Evolutionary conservation across 352 stramenopile species (phyloP), one percentile per base, ranked within the genome.

Genomic region (Phytophthora niederhauseri): DNA sequence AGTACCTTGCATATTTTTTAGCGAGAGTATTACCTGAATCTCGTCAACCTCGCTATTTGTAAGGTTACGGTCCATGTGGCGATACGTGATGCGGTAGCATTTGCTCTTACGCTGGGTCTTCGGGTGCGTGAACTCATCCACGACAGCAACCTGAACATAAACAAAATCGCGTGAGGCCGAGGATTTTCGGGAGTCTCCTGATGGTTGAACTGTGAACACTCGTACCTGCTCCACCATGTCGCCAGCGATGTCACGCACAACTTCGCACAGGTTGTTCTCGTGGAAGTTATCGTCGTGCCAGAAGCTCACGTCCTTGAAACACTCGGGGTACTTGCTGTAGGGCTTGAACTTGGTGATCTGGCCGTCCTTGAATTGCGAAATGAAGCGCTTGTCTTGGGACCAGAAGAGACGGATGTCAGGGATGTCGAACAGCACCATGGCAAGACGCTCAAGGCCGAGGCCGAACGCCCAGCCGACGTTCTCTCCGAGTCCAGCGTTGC

Each of bases 321-420:
- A 99, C 3, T 92, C 90, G 31, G 98, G 98, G 75, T 99, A 99
- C 81, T 99, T 99, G 82, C 86, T 98, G 82, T 99, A 99, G 8
- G 97, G 92, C 73, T 98, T 97, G 75, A 99, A 99, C 66, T 93
- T 97, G 22, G 89, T 92, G 82, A 99, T 98, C 66, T 96, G 60
- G 11, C 95, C 97, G 60, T 96, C 84, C 69, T 94, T 80, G 75
- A 98, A 98, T 67, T 98, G 93, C 64, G 85, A 98, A 52, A 93
- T 82, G 76, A 99, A 99, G 36, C 98, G 87, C 62, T 86, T 53
- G 81, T 99, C 98, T 36, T 98, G 77, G 0, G 92, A 98, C 98
- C 98, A 99, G 85, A 99, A 99, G 14, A 99, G 76, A 38, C 98
- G 97, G 83, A 99, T 99, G 72, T 99, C 98, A 3, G 98, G 97